phyloP scores from a whole-genome alignment of 2,329 filamentous ascomycete species.

The Metarhizium anisopliae region DNA sequence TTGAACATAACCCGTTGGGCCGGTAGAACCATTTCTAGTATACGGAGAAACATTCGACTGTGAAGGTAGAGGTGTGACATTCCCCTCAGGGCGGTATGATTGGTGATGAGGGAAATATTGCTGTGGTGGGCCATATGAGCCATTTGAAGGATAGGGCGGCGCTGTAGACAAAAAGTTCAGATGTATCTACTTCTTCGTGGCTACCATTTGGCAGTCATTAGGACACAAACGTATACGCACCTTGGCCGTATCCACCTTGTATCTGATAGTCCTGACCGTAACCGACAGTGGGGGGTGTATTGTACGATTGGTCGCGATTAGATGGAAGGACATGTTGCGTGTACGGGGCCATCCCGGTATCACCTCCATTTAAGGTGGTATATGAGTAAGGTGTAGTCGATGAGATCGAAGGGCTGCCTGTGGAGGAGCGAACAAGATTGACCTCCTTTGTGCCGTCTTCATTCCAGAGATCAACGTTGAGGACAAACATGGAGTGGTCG shows the following conservation, averaged over 20 bases:
- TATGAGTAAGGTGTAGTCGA: slow-evolving; percentile 74
- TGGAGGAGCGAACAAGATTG: slow-evolving; percentile 55
- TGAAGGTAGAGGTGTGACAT: slow-evolving; percentile 15
- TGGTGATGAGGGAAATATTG: slow-evolving; percentile 28
- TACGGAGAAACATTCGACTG: slow-evolving; percentile 18
- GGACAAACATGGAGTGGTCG: slow-evolving; percentile 37
- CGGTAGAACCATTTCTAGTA: slow-evolving; percentile 15
- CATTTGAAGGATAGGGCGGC: slow-evolving; percentile 20
- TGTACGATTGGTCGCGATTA: slow-evolving; percentile 26
- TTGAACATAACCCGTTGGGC: slow-evolving; percentile 17
- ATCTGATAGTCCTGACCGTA: slow-evolving; percentile 25
- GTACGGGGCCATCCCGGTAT: slow-evolving; percentile 18
- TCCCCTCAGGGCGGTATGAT: slow-evolving; percentile 19
- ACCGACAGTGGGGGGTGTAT: slow-evolving; percentile 17
- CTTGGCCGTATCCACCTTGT: slow-evolving; percentile 22
- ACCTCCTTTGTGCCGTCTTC: slow-evolving; percentile 57
- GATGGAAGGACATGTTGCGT: slow-evolving; percentile 27
- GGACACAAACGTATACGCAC: slow-evolving; percentile 12
- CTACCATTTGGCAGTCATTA: not conserved
- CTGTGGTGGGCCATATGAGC: slow-evolving; percentile 26
- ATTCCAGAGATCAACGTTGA: slow-evolving; percentile 61
- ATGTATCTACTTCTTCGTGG: not conserved
- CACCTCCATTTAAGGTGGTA: slow-evolving; percentile 33
- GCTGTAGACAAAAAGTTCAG: slow-evolving; percentile 4
- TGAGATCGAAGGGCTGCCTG: slow-evolving; percentile 67